Evolutionary conservation across 768 basidiomycete species (phyloP).

Genomic region (Heimioporus sp.): DNA sequence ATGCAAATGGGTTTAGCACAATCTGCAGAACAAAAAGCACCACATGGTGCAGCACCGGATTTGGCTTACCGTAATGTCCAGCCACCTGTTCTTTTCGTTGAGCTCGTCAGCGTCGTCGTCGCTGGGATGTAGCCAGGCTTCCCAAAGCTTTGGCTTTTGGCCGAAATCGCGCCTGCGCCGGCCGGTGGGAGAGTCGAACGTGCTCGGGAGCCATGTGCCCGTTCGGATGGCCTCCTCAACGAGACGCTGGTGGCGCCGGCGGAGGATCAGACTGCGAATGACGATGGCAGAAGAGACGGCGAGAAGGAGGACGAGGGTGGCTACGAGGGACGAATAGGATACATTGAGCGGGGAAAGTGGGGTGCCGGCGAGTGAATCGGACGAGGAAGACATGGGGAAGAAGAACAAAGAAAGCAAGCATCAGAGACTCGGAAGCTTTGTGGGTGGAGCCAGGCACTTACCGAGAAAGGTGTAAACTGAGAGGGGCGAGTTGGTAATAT

Average conservation of each 20-base stretch:
- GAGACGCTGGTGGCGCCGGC: constrained; percentile 55
- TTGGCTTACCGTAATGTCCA: constrained; percentile 24
- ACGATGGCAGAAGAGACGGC: constrained; percentile 68
- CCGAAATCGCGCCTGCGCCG: constrained; percentile 28
- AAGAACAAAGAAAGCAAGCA: background rate
- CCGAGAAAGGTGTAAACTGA: constrained; percentile 34
- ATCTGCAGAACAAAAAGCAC: no score
- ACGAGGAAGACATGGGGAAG: constrained; percentile 17
- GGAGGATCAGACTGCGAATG: constrained; percentile 60
- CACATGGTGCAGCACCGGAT: background rate
- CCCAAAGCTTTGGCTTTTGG: constrained; percentile 32
- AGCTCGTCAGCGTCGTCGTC: constrained; percentile 12
- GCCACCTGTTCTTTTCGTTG: constrained; percentile 26
- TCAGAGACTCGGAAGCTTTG: background rate
- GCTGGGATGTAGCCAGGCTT: constrained; percentile 19
- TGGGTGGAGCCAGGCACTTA: constrained; percentile 9
- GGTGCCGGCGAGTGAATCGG: constrained; percentile 1
- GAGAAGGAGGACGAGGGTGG: constrained; percentile 67
- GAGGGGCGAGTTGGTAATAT: background rate
- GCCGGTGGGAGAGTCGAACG: constrained; percentile 9
- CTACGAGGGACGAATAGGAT: constrained; percentile 47
- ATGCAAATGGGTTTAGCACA: background rate
- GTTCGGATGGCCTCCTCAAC: constrained; percentile 64
- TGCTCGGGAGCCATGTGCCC: constrained; percentile 54
- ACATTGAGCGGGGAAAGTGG: constrained; percentile 2